These are phyloP conservation scores for Lycium ferocissimum DNA, from an alignment of 257 asterid genomes.

Conservation along the genomic window DNA sequence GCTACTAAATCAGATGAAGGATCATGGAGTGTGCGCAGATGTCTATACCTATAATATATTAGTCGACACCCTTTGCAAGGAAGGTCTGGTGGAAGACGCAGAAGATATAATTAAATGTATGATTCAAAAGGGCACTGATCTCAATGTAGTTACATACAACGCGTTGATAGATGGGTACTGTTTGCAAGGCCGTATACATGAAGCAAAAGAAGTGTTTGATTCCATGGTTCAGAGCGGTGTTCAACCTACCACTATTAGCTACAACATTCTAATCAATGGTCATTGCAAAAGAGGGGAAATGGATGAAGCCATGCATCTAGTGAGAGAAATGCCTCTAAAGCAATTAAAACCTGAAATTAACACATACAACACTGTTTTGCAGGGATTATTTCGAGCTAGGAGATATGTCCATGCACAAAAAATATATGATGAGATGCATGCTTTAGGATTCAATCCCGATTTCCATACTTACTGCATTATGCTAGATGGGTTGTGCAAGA, in stretches of 20 bases:
- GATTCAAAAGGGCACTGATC: background rate
- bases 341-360: background rate
- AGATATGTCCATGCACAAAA: conserved; percentile 19
- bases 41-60: conserved; percentile 14
- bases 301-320: conserved; percentile 15
- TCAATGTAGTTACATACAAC: conserved; percentile 21
- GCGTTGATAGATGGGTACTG: conserved; percentile 32
- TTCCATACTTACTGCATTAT: background rate
- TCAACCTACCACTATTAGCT: background rate
- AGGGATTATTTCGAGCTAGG: conserved; percentile 23
- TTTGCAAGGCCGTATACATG: conserved; percentile 22
- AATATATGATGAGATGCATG: conserved; percentile 34
- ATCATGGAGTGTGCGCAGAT: background rate
- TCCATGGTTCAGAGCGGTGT: conserved; percentile 18
- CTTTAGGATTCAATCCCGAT: background rate
- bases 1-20: conserved; percentile 23
- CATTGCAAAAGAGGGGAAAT: conserved; percentile 19
- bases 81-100: background rate
- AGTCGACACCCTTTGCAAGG: conserved; percentile 32
- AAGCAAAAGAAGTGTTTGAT: conserved; percentile 27
- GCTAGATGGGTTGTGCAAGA: background rate
- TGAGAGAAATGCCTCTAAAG: conserved; percentile 17
- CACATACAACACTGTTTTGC: conserved; percentile 27
- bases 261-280: conserved; percentile 27
- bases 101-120: conserved; percentile 20